phyloP scores from a whole-genome alignment of 2,329 filamentous ascomycete species.

The Penicillium vulpinum region DNA sequence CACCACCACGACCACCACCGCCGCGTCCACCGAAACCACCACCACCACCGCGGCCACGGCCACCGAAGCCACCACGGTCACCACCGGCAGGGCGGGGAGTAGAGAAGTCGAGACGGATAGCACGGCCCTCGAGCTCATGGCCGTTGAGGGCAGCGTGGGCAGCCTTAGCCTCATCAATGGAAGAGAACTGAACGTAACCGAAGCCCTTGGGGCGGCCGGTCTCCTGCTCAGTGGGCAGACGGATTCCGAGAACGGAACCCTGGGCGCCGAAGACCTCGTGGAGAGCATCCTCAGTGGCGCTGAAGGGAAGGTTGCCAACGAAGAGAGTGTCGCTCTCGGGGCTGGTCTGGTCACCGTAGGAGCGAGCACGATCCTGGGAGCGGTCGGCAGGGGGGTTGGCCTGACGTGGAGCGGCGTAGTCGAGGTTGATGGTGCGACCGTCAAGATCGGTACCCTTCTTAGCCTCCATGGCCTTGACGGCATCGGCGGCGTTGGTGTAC shows the following conservation, averaged over 20 bases:
- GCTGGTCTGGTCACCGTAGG: conserved; percentile 76
- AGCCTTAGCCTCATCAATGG: conserved; percentile 77
- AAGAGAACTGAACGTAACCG: conserved; percentile 82
- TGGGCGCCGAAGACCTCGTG: conserved; percentile 71
- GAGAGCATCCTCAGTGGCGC: conserved; percentile 74
- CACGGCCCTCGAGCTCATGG: conserved; percentile 68
- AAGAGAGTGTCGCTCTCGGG: conserved; percentile 84
- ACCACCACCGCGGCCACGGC: conserved; percentile 55
- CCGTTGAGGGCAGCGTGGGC: conserved; percentile 72
- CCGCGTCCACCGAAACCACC: conserved; percentile 37
- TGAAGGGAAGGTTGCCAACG: conserved; percentile 87
- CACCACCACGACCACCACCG: conserved; percentile 52
- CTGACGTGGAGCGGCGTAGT: conserved; percentile 70
- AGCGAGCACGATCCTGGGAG: conserved; percentile 52
- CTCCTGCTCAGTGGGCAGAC: conserved; percentile 85
- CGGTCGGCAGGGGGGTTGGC: conserved; percentile 56
- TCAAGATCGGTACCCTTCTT: conserved; percentile 76
- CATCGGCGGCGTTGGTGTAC: conserved; percentile 68
- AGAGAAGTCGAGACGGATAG: conserved; percentile 81
- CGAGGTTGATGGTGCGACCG: conserved; percentile 72
- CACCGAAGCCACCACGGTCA: conserved; percentile 47
- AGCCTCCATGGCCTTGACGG: conserved; percentile 69
- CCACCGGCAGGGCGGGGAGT: conserved; percentile 62
- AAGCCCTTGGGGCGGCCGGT: conserved; percentile 86
- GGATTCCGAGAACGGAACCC: conserved; percentile 72